phyloP scores from a whole-genome alignment of 1,284 basidiomycete species.

The Apiotrichum sp. region DNA sequence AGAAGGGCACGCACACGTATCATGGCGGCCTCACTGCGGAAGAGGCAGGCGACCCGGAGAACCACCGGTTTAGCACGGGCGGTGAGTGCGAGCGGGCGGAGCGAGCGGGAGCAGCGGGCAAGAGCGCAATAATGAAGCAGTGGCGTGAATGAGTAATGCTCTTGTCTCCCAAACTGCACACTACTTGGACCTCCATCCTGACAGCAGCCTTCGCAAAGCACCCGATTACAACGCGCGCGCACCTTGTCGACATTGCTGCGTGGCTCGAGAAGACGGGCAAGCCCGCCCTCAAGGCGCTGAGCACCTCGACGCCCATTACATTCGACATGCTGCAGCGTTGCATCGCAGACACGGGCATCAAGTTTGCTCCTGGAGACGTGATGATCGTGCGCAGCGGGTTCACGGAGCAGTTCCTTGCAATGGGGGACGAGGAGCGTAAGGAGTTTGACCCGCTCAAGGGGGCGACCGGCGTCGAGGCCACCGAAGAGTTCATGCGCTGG shows the following conservation, averaged over 20 bases:
- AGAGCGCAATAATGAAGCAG: too few relatives aligned
- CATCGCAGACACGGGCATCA: slow-evolving; percentile 29
- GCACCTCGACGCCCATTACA: slow-evolving; percentile 21
- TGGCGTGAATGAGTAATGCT: not conserved
- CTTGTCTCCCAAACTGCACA: too few relatives aligned
- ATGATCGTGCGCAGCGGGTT: slow-evolving; percentile 45
- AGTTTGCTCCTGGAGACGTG: slow-evolving; percentile 39
- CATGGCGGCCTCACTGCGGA: slow-evolving; percentile 11
- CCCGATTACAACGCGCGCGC: slow-evolving; percentile 17
- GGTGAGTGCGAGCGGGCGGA: not conserved
- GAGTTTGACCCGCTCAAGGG: slow-evolving; percentile 8
- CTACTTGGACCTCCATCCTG: not conserved
- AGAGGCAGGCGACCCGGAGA: slow-evolving; percentile 7
- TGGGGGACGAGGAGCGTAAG: slow-evolving; percentile 20
- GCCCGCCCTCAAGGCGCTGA: slow-evolving; percentile 42
- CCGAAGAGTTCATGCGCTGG: slow-evolving; percentile 40
- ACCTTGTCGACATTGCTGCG: slow-evolving; percentile 20
- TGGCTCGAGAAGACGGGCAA: slow-evolving; percentile 33
- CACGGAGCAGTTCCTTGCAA: slow-evolving; percentile 37
- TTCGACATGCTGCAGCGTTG: slow-evolving; percentile 26
- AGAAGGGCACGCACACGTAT: slow-evolving; percentile 13
- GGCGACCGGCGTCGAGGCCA: slow-evolving; percentile 27
- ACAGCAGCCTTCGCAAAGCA: slow-evolving; percentile 13
- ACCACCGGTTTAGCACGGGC: slow-evolving; percentile 9
- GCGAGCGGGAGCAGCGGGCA: too few relatives aligned